Percentiles rank a stretch among this genome's conserved stretches.
These are phyloP conservation scores for Miamiensis avidus DNA, from an alignment of 169 alveolate genomes.

Conservation along the genomic window DNA sequence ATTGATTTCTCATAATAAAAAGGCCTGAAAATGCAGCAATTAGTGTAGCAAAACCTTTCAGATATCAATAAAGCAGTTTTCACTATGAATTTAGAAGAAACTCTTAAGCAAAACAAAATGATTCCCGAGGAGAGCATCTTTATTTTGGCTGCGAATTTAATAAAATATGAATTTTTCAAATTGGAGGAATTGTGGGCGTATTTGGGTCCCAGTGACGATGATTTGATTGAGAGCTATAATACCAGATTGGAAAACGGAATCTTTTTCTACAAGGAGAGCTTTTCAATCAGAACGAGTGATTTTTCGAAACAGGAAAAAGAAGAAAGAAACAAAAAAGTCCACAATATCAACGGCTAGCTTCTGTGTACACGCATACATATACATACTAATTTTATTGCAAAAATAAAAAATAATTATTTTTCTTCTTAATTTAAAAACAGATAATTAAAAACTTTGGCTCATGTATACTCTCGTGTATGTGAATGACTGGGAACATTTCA, in stretches of 20 bases:
- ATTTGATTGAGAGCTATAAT: constrained; percentile 5
- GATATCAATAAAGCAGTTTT: constrained; percentile 5
- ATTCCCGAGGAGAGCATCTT: constrained; percentile 5
- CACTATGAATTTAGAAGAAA: not conserved
- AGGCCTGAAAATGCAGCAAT: not conserved
- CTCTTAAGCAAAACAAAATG: too few species aligned
- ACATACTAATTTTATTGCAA: not conserved
- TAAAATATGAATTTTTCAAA: constrained; percentile 27
- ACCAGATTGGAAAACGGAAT: constrained; percentile 12
- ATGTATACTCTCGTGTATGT: not conserved
- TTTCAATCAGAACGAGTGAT: not conserved
- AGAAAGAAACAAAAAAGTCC: constrained; percentile 21
- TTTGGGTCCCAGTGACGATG: constrained; percentile 22
- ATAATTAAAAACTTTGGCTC: constrained; percentile 35
- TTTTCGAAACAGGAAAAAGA: constrained; percentile 2
- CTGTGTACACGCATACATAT: constrained; percentile 12
- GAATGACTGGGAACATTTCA: not conserved
- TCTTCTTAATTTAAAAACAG: not conserved
- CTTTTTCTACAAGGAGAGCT: constrained; percentile 8
- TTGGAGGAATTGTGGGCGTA: constrained; percentile 28
- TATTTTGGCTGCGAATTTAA: constrained; percentile 3
- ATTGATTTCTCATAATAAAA: too few species aligned
- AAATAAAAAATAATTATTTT: too few species aligned
- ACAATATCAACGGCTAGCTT: not conserved
- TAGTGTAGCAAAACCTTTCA: not conserved